Percentiles rank a stretch among this genome's conserved stretches.
Conservation (phyloP, 345 rosid genomes). For the Dipteronia sinensis region DNA sequence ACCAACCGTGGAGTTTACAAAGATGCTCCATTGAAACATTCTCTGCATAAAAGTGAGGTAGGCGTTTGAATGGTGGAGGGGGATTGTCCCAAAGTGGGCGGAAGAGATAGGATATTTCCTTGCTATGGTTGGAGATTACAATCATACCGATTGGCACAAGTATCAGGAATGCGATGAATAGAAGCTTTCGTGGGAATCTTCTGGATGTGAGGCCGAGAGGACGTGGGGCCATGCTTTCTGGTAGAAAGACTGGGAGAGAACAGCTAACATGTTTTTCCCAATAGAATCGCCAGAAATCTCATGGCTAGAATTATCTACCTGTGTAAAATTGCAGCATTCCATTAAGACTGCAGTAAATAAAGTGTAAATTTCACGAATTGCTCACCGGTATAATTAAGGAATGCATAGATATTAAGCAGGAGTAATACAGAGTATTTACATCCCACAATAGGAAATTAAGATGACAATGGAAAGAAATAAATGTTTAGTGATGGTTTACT, state of each 20-base stretch:
- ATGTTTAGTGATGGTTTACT: background rate
- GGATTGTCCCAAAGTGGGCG: constrained; percentile 95
- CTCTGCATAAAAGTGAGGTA: constrained; percentile 93
- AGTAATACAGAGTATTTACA: background rate
- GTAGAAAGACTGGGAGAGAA: constrained; percentile 11
- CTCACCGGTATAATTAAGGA: background rate
- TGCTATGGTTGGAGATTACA: constrained; percentile 44
- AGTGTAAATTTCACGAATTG: background rate
- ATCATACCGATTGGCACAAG: constrained; percentile 53
- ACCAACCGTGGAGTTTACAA: constrained; percentile 88
- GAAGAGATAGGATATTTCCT: constrained; percentile 61
- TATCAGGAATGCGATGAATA: constrained; percentile 41
- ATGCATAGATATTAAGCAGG: background rate
- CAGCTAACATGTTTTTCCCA: constrained; percentile 25
- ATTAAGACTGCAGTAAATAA: constrained; percentile 4
- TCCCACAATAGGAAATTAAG: background rate
- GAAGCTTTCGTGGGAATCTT: constrained; percentile 43
- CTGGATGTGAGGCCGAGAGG: constrained; percentile 30
- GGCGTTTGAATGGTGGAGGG: constrained; percentile 60
- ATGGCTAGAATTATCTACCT: constrained; percentile 24
- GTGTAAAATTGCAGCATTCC: constrained; percentile 5
- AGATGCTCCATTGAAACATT: constrained; percentile 83
- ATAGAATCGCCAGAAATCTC: constrained; percentile 8
- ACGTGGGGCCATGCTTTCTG: constrained; percentile 50
- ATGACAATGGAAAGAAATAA: background rate